Percentiles rank a stretch among this genome's conserved stretches.
These are phyloP conservation scores for Eucalyptus sp. DNA, from an alignment of 345 rosid species.

Conservation along the genomic window DNA sequence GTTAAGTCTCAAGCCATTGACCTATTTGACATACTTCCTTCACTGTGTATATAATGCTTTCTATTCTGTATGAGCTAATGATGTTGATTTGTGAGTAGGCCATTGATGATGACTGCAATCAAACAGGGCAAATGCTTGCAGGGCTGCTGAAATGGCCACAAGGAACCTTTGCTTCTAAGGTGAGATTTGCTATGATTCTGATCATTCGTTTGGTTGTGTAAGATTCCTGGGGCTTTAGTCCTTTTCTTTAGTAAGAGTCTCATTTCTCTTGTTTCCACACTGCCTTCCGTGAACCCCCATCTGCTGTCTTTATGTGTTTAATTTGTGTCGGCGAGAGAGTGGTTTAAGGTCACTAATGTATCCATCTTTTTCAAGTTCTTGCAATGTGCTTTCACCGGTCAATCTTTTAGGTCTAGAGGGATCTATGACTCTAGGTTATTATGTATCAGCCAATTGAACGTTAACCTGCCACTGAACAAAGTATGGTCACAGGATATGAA, in stretches of 20 bases:
- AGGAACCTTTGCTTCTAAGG: slow-evolving; percentile 96
- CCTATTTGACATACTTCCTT: background rate
- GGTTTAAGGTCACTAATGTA: background rate
- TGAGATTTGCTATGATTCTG: slow-evolving; percentile 5
- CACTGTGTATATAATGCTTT: background rate
- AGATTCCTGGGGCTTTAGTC: background rate
- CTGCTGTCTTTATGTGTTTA: background rate
- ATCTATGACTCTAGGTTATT: background rate
- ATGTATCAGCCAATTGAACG: background rate
- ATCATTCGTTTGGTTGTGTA: background rate
- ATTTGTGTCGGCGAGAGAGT: background rate
- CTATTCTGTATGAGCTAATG: background rate
- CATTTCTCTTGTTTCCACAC: background rate
- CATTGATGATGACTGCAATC: slow-evolving; percentile 97
- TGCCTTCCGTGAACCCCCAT: background rate
- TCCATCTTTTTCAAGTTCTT: background rate
- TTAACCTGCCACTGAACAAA: background rate
- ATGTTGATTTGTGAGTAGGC: slow-evolving; percentile 28
- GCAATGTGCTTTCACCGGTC: background rate
- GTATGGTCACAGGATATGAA: background rate
- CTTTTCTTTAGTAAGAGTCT: background rate
- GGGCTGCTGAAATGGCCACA: slow-evolving; percentile 95
- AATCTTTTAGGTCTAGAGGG: background rate
- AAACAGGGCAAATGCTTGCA: slow-evolving; percentile 97
- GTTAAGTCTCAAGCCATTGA: background rate